Conservation (phyloP, 2,329 filamentous ascomycete species). For the Cryphonectria carpinicola region DNA sequence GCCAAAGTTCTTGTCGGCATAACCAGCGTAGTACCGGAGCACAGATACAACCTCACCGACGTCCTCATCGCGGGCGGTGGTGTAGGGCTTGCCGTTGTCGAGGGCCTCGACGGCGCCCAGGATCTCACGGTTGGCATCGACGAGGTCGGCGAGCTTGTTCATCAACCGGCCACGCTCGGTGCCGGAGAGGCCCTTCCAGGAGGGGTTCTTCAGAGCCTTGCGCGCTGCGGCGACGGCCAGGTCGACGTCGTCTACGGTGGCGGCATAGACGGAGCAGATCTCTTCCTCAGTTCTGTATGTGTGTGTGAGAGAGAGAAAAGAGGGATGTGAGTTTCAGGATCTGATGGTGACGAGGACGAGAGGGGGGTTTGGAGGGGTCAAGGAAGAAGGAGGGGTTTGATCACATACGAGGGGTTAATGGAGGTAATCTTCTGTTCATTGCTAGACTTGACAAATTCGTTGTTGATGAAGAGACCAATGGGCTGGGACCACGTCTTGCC, state of each 20-base stretch:
- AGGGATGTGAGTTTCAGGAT: not conserved
- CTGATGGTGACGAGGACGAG: not conserved
- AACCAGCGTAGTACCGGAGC: constrained; percentile 78
- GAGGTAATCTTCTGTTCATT: constrained; percentile 66
- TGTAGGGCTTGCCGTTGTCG: constrained; percentile 81
- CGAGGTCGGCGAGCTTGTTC: constrained; percentile 69
- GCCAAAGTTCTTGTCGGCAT: constrained; percentile 78
- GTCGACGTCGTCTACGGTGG: constrained; percentile 69
- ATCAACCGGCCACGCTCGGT: constrained; percentile 71
- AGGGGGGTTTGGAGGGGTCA: no score
- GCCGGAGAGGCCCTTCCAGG: constrained; percentile 70
- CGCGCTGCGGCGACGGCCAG: constrained; percentile 70
- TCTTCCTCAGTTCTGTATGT: constrained; percentile 58
- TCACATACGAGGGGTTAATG: constrained; percentile 70
- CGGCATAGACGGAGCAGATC: constrained; percentile 73
- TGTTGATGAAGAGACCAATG: constrained; percentile 81
- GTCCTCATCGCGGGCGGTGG: constrained; percentile 66
- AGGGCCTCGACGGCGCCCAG: constrained; percentile 67
- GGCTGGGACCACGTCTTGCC: constrained; percentile 73
- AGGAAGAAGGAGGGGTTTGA: constrained; percentile 16
- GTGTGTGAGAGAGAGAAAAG: not conserved
- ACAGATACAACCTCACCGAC: constrained; percentile 53
- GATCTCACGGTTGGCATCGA: constrained; percentile 63
- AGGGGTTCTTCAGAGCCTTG: constrained; percentile 66
- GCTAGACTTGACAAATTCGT: constrained; percentile 73